Base-by-base conservation (phyloP, 768 basidiomycete genomes). In the Punctularia strigosozonata region DNA sequence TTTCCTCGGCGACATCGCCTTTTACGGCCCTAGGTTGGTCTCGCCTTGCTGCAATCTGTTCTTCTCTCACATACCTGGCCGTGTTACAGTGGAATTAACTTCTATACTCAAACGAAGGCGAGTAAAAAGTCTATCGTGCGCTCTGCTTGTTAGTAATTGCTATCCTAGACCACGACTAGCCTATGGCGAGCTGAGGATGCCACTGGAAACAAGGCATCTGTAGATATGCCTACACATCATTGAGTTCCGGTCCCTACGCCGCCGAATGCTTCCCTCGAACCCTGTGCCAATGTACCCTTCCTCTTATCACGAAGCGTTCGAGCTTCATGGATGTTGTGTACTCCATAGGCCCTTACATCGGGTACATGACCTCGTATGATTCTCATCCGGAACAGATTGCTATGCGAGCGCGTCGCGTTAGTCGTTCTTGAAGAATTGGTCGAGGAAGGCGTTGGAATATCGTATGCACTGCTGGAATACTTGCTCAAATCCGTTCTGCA, bases 51-150 rank as follows among this genome's bases (percentile, higher is more conserved):
- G 34, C 8, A 5, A 30, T 15, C 21, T 24, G 18, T 33, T 23
- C 15, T n/a, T 8, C 38, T 39, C 19, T 34, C 42, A 31, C 39
- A 40, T 18, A 47, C 19, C 24, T 40, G 26, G 20, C 24, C 8
- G 21, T 13, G 35, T 37, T 21, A 5, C 50, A 82, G 85, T 46
- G 92, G 87, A 19, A 73, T 97, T 61, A 86, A 86, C 57, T 98
- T 98, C 64, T 98, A 91, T 56, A 98, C 94, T 3, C 84, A 91
- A 59, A 82, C 89, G 59, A 97, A 95, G 77, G 82, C 75, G 46
- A 41, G 49, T 40, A 25, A 13, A 12, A 14, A 28, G 15, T 1
- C 14, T 34, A 20, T n/a, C 22, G 36, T 42, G 19, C 14, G 20
- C 15, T 25, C 34, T 18, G 13, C 25, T 4, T 34, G 8, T 36